Percentiles rank a stretch among this genome's conserved stretches.
Conservation (phyloP, 1,139 yeast genomes). For the Candida frijolesensis region DNA sequence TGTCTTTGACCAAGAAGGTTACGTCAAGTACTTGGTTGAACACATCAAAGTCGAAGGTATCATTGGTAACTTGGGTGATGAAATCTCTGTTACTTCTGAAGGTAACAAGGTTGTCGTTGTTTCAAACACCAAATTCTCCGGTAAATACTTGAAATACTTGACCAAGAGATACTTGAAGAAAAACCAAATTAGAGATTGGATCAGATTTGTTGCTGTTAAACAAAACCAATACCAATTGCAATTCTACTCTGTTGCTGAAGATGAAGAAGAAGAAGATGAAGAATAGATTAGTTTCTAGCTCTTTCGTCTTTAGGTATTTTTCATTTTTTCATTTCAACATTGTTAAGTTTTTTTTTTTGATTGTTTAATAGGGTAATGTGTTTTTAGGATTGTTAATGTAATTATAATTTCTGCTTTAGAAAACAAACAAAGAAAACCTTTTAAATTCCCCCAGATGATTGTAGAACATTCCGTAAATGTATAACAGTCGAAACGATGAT, state of each 20-base stretch:
- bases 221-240: slow-evolving; percentile 97
- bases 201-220: slow-evolving; percentile 96
- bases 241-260: slow-evolving; percentile 97
- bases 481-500: too few species aligned
- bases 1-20: slow-evolving; percentile 96
- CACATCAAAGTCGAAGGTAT: slow-evolving; percentile 98
- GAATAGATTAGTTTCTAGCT: slow-evolving; percentile 46
- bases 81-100: slow-evolving; percentile 84
- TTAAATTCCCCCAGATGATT: not conserved
- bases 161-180: slow-evolving; percentile 99
- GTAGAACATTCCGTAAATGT: not conserved
- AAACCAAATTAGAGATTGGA: slow-evolving; percentile 99
- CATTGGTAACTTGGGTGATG: slow-evolving; percentile 96
- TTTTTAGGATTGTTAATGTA: slow-evolving; percentile 3
- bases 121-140: slow-evolving; percentile 95
- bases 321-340: not conserved
- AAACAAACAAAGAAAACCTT: not conserved
- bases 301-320: not conserved
- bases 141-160: slow-evolving; percentile 99
- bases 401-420: slow-evolving; percentile 2
- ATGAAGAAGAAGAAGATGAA: slow-evolving; percentile 94
- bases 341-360: not conserved
- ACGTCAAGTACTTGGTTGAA: slow-evolving; percentile 97
- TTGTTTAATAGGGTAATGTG: slow-evolving; percentile 3
- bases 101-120: slow-evolving; percentile 86